phyloP scores from a whole-genome alignment of 371 early-diverging fungal genomes.

The Mucor plumbeus region DNA sequence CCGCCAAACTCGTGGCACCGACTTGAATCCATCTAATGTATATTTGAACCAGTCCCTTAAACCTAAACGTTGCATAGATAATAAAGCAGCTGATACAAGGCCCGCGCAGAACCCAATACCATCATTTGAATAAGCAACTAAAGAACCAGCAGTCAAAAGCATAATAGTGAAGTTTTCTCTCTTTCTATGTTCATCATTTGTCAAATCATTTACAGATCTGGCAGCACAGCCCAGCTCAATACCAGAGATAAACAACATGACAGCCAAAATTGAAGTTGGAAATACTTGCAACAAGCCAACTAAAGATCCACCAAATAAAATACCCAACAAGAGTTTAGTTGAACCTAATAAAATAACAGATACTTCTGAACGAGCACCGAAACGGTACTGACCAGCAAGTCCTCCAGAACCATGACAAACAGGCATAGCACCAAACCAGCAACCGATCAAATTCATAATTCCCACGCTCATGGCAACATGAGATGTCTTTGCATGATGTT shows the following conservation, averaged over 20 bases:
- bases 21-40: background rate
- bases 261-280: constrained; percentile 81
- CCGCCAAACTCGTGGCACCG: constrained; percentile 17
- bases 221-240: constrained; percentile 70
- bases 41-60: constrained; percentile 26
- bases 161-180: constrained; percentile 71
- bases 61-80: constrained; percentile 51
- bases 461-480: constrained; percentile 78
- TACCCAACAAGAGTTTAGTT: constrained; percentile 76
- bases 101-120: constrained; percentile 84
- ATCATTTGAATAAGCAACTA: constrained; percentile 80
- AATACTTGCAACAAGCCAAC: constrained; percentile 70
- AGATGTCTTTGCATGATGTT: constrained; percentile 60
- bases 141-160: constrained; percentile 70
- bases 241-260: constrained; percentile 87
- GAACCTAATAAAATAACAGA: constrained; percentile 79
- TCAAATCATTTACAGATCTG: constrained; percentile 57
- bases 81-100: constrained; percentile 52
- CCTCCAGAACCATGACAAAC: constrained; percentile 89
- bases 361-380: constrained; percentile 87
- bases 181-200: constrained; percentile 41
- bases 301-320: constrained; percentile 83
- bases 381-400: constrained; percentile 91
- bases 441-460: constrained; percentile 83
- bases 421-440: constrained; percentile 88